phyloP scores from a whole-genome alignment of 140 eudicot genomes.

The Senecio squalidus region DNA sequence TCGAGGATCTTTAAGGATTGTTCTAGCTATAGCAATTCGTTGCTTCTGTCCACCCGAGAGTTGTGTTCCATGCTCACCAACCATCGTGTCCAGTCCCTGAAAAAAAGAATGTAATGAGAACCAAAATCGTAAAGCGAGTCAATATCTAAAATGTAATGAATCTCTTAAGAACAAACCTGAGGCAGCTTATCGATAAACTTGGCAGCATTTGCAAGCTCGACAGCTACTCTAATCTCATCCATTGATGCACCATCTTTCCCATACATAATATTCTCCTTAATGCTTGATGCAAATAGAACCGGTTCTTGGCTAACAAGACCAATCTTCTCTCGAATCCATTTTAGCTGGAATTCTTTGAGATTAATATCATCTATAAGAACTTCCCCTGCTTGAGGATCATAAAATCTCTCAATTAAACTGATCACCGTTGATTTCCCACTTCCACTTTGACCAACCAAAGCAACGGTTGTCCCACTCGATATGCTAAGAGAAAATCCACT shows the following conservation, averaged over 20 bases:
- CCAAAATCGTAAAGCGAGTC: too few relatives aligned
- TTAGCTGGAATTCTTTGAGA: slow-evolving; percentile 65
- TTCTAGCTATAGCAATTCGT: slow-evolving; percentile 87
- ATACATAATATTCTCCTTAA: slow-evolving; percentile 57
- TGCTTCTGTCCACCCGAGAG: slow-evolving; percentile 96
- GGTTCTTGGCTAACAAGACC: slow-evolving; percentile 96
- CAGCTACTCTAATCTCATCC: slow-evolving; percentile 71
- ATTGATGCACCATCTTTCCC: slow-evolving; percentile 63
- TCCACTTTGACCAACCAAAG: slow-evolving; percentile 89
- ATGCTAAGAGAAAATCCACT: slow-evolving; percentile 59
- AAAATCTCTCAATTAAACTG: slow-evolving; percentile 74
- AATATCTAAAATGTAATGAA: neutral
- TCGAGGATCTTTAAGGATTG: slow-evolving; percentile 69
- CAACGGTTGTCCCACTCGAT: slow-evolving; percentile 67
- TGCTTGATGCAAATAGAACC: slow-evolving; percentile 33
- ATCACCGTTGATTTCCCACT: slow-evolving; percentile 88
- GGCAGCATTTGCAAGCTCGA: slow-evolving; percentile 89
- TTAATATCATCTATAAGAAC: slow-evolving; percentile 61
- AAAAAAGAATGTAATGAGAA: too few relatives aligned
- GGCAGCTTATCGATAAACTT: slow-evolving; percentile 71
- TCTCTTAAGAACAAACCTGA: neutral
- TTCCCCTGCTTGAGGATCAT: slow-evolving; percentile 76
- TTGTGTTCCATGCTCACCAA: slow-evolving; percentile 90
- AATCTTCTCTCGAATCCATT: slow-evolving; percentile 77
- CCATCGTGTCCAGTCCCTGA: slow-evolving; percentile 19